These are phyloP conservation scores for Metschnikowia vanudenii DNA, from an alignment of 805 yeast genomes.

Conservation along the genomic window DNA sequence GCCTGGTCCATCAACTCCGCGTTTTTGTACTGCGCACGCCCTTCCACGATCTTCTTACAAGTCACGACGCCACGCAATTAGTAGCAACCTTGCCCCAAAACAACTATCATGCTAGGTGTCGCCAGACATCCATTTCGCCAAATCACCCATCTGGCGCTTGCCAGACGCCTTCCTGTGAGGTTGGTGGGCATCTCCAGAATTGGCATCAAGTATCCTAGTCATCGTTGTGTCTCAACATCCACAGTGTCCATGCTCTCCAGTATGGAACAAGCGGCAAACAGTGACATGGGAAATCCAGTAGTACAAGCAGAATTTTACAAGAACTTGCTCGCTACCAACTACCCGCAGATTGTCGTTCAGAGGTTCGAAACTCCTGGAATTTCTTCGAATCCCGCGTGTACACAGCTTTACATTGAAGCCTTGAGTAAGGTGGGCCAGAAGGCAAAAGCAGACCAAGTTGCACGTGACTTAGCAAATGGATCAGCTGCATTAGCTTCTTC, in stretches of 20 bases:
- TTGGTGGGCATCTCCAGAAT: background rate
- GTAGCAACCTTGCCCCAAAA: conserved; percentile 2
- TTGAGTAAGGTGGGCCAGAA: conserved; percentile 72
- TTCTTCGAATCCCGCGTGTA: conserved; percentile 76
- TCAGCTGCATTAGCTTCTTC: conserved; percentile 7
- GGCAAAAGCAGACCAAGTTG: conserved; percentile 71
- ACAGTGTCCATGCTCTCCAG: conserved; percentile 34
- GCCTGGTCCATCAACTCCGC: conserved; percentile 2
- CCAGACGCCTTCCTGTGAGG: conserved; percentile 2
- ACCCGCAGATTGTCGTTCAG: conserved; percentile 95
- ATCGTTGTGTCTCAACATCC: conserved; percentile 23
- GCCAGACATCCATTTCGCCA: conserved; percentile 10
- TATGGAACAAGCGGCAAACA: conserved; percentile 85
- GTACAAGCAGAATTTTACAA: conserved; percentile 84
- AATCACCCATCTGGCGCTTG: background rate
- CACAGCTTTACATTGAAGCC: conserved; percentile 77
- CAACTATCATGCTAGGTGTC: conserved; percentile 6
- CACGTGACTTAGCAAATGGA: conserved; percentile 36
- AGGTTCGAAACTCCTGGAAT: conserved; percentile 94
- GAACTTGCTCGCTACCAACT: conserved; percentile 69
- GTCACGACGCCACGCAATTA: conserved; percentile 2
- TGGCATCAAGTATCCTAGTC: background rate
- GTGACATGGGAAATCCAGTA: conserved; percentile 61
- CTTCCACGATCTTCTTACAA: conserved; percentile 11
- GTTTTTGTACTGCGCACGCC: conserved; percentile 16